phyloP scores from a whole-genome alignment of 768 basidiomycete species.

The Tylopilus sp. region DNA sequence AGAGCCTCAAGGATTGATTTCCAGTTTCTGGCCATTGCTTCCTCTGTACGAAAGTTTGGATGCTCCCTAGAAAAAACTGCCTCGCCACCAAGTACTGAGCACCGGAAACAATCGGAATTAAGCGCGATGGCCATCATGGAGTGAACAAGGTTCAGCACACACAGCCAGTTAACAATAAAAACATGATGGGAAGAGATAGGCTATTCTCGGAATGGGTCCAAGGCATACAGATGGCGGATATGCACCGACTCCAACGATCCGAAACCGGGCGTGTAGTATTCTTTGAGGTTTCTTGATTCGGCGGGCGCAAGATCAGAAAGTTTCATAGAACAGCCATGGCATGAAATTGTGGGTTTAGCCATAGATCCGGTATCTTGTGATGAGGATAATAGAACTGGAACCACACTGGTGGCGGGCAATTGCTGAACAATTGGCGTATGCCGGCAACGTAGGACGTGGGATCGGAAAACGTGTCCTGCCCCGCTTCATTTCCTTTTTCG shows the following conservation, averaged over 20 bases:
- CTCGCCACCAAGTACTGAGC: not conserved
- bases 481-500: constrained; percentile 30
- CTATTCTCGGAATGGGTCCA: constrained; percentile 17
- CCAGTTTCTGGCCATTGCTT: no score
- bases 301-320: constrained; percentile 20
- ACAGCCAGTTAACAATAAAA: constrained; percentile 20
- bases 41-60: not conserved
- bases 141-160: constrained; percentile 24
- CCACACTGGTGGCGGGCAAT: constrained; percentile 10
- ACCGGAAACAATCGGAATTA: not conserved
- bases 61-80: not conserved
- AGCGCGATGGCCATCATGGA: not conserved
- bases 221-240: constrained; percentile 2
- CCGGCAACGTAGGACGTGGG: constrained; percentile 27
- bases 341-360: constrained; percentile 1
- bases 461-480: constrained; percentile 8
- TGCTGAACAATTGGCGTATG: constrained; percentile 30
- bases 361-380: constrained; percentile 27
- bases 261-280: constrained; percentile 16
- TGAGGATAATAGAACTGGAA: constrained; percentile 10
- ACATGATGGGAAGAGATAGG: constrained; percentile 4
- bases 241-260: constrained; percentile 8
- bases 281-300: constrained; percentile 34
- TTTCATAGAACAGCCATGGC: constrained; percentile 16
- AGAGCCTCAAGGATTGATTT: no score